Evolutionary conservation across 2,329 filamentous ascomycete species (phyloP).

Genomic region (Trichoderma breve): DNA sequence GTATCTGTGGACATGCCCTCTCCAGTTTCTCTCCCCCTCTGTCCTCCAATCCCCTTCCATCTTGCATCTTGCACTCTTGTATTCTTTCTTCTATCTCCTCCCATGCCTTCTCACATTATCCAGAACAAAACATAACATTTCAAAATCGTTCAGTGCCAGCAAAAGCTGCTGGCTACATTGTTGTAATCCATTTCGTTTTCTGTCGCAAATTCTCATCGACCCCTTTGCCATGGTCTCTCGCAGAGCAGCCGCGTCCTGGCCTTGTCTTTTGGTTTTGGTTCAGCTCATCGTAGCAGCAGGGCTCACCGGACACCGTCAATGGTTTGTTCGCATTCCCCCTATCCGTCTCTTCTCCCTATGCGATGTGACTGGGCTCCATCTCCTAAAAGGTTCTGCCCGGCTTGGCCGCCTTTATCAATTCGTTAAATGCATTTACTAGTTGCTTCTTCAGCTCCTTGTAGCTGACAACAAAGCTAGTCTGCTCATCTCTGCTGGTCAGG

Average conservation of each 20-base stretch:
- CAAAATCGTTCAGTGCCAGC: neutral
- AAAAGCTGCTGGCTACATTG: neutral
- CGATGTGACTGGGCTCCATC: neutral
- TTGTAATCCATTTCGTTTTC: neutral
- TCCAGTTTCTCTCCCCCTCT: neutral
- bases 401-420: constrained; percentile 52
- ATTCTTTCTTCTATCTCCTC: neutral
- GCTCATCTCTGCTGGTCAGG: constrained; percentile 84
- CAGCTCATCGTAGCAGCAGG: neutral
- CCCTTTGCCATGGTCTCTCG: neutral
- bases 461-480: constrained; percentile 81
- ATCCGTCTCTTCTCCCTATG: neutral
- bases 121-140: neutral
- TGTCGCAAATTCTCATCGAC: neutral
- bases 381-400: constrained; percentile 37
- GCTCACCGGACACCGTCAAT: neutral
- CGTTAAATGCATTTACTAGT: constrained; percentile 55
- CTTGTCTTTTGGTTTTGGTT: neutral
- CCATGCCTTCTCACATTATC: neutral
- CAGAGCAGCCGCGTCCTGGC: neutral
- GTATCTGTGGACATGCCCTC: neutral
- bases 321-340: neutral
- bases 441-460: constrained; percentile 84
- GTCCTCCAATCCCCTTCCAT: neutral
- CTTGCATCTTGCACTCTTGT: neutral